Evolutionary conservation across 108 stramenopile genomes (phyloP).

Genomic region (Nitzschia inconspicua): DNA sequence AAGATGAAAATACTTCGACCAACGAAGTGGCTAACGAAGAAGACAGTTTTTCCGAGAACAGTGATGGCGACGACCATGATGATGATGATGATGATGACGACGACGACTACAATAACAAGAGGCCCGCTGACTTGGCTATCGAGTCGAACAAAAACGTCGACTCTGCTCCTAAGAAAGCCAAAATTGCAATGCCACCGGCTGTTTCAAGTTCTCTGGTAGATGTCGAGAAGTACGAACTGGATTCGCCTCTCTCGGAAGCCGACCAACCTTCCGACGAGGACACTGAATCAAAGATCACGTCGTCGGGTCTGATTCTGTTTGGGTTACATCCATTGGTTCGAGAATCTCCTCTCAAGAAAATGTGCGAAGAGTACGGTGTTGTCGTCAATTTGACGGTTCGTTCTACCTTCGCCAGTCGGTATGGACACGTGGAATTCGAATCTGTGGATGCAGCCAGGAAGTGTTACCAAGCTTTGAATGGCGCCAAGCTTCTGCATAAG

Average conservation of each 20-base stretch:
- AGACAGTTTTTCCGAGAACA: too few species aligned
- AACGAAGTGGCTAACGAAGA: background rate
- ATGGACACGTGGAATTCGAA: constrained; percentile 11
- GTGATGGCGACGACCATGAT: background rate
- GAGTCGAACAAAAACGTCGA: background rate
- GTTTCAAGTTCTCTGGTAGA: constrained; percentile 1
- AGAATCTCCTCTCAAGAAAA: constrained; percentile 9
- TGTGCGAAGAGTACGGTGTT: constrained; percentile 12
- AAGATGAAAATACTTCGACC: background rate
- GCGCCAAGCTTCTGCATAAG: constrained; percentile 20
- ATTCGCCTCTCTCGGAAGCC: background rate
- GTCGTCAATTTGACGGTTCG: constrained; percentile 7
- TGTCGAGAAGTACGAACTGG: constrained; percentile 16
- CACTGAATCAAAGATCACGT: background rate
- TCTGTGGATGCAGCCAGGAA: constrained; percentile 13
- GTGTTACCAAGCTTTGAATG: constrained; percentile 11
- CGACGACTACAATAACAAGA: background rate
- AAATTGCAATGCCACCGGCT: constrained; percentile 11
- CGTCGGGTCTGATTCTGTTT: constrained; percentile 10
- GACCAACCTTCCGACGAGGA: constrained; percentile 10
- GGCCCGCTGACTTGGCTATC: background rate
- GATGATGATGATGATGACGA: background rate
- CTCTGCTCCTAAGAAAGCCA: constrained; percentile 5
- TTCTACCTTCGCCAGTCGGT: constrained; percentile 17
- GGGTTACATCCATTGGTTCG: constrained; percentile 20